Base-by-base conservation (phyloP, 805 yeast genomes). In the Yarrowia phangngaensis region DNA sequence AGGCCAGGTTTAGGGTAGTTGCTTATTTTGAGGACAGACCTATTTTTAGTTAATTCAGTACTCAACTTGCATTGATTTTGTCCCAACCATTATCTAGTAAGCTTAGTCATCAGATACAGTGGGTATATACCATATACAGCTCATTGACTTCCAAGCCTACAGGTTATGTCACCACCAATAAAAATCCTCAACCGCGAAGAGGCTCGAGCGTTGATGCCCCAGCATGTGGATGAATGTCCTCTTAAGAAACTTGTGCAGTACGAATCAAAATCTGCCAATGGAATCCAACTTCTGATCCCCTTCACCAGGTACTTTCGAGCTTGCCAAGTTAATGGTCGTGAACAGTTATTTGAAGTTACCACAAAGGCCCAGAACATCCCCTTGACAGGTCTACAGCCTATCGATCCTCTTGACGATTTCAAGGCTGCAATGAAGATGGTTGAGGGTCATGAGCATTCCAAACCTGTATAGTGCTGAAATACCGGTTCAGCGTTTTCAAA, bases 161-260 rank as follows among this genome's bases (percentile, higher is more conserved):
- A 8, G 14, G 20, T 8, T 13, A 38, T 38, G 45, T 38, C 45
- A 3, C 45, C 45, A 6, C 45, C 45, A 24, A 38, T 38, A 24
- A 27, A 26, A 13, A 19, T 38, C 6, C 45, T 38, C 13, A 38
- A 23, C 6, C 7, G 45, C 4, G 45, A 38, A 38, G 45, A 38
- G 32, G 45, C 45, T 2, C 32, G 45, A 7, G 20, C 28, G 8
- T 15, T 16, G 13, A 28, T 29, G 50, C 51, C 45, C 27, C 19
- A 49, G 9, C 29, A 27, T n/a, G 40, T 41, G 26, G 45, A 48
- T 8, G 54, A 57, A 20, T 60, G 65, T 41, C 54, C 56, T 8
- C 33, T 58, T 14, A 54, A 54, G 32, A 51, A 55, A 46, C 55
- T 62, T 17, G 50, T 51, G 11, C 66, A 62, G 49, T 62, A 56